Evolutionary conservation across 2,329 filamentous ascomycete species (phyloP), one percentile per base, ranked within the genome.

Genomic region (Ophiostoma perfectum): DNA sequence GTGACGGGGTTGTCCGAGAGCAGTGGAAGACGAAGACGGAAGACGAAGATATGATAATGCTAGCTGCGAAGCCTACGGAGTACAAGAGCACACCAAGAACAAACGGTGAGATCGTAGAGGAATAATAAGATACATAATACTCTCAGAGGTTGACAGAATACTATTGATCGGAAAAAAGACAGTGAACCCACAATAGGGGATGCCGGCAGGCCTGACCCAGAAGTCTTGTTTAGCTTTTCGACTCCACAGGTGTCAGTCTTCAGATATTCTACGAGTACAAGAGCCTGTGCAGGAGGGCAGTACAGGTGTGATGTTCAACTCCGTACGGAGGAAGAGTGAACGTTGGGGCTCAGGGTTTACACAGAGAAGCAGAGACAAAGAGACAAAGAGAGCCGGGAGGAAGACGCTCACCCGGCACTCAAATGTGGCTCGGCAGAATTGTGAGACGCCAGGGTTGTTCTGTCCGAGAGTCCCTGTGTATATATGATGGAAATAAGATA

Each of bases 171-270:
- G 44, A 14, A 47, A 45, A 47, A 11, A 60, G 14, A 16, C 8
- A 27, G 14, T 7, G 42, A 69, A 64, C 65, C 65, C 64, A 69
- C 67, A 66, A 66, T 64, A 69, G 58, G 67, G 64, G 55, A 55
- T 12, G 14, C 42, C 42, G 14, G 27, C 5, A 52, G 47, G 49
- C 49, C 16, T n/a, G 49, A 0, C 42, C 42, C 14, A 12, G 4
- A 11, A 45, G 42, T 45, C 27, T 2, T 27, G 27, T 27, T 27
- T 27, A 27, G 27, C 27, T 27, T 27, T 27, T 27, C 27, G 27
- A 27, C 27, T 27, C 27, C 27, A 27, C 27, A 27, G 27, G 27
- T 27, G 27, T 27, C 27, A 27, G 27, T 27, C 27, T 27, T 27
- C 27, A 27, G 27, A 27, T 27, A 27, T 27, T 27, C 27, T 27